Evolutionary conservation across 805 yeast species (phyloP), one percentile per base, ranked within the genome.

Genomic region (Candida ascalaphidarum): DNA sequence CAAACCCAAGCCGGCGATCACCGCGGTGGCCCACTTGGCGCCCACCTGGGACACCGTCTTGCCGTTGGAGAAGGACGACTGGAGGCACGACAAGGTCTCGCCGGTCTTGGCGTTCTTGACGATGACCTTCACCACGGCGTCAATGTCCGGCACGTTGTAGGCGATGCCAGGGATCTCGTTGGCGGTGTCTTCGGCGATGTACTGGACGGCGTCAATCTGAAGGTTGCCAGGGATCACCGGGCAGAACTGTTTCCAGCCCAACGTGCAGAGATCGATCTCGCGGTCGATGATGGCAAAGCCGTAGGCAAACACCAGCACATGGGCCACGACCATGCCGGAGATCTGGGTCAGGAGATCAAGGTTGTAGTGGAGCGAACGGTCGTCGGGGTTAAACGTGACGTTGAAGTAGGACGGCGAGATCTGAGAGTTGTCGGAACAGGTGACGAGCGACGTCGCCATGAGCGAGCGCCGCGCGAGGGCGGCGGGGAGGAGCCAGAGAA

Each of bases 1-100:
- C 34, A 88, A 55, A n/a, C 96, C 95, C 17, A 83, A 53, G 37
- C 96, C 96, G 1, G 94, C 85, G 43, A 86, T 65, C 13, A 80
- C 78, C 2, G 96, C 96, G 12, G 95, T 84, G 22, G 84, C 94
- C 96, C 96, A 88, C 55, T 82, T 81, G 33, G 80, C 48, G 12
- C 55, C 55, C 2, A 71, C 64, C 48, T 84, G 95, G 17, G 81
- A 59, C 13, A 85, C 89, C 2, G 94, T 77, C 44, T 77, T 81
- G 21, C 88, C 85, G 48, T 85, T 85, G 13, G 77, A 46, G 47
- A 85, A 76, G 34, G 70, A 69, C 11, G 84, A 76, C 48, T 81
- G 89, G 32, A 85, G 64, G 50, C 95, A 85, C 21, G 86, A 84
- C 31, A 80, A 46, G 32, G 55, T 48, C 18, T 63, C 63, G 17